Percentiles rank a stretch among this genome's conserved stretches.
Conservation (phyloP, 176 grass and related monocot species). For the Ensete ventricosum region DNA sequence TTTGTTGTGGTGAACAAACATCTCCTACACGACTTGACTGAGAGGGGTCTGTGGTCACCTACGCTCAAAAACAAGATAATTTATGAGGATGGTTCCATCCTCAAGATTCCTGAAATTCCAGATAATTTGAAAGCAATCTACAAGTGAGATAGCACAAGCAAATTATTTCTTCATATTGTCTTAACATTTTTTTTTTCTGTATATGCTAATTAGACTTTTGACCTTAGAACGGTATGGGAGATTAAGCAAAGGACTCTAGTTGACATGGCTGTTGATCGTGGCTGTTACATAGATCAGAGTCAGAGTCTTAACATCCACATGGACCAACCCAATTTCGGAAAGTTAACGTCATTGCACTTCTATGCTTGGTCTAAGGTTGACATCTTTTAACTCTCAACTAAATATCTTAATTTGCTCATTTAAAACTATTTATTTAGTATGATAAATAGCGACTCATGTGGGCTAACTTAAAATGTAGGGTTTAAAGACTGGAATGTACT, state of each 20-base stretch:
- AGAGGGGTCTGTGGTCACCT: conserved; percentile 86
- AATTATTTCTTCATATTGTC: background rate
- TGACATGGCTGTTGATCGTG: conserved; percentile 96
- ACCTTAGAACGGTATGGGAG: conserved; percentile 89
- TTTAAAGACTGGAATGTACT: conserved; percentile 99
- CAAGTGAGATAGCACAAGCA: conserved; percentile 41
- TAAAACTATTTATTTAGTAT: background rate
- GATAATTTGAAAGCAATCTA: conserved; percentile 92
- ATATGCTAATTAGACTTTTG: conserved; percentile 12
- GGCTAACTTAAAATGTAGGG: conserved; percentile 32
- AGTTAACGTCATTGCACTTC: conserved; percentile 90
- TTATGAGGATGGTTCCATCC: conserved; percentile 81
- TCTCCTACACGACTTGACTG: conserved; percentile 91
- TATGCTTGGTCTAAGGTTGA: conserved; percentile 95
- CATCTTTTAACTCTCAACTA: background rate
- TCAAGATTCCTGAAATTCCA: conserved; percentile 67
- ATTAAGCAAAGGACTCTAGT: conserved; percentile 98
- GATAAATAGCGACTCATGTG: background rate
- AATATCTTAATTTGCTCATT: background rate
- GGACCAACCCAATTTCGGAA: conserved; percentile 92
- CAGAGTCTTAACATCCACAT: conserved; percentile 98
- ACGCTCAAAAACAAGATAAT: conserved; percentile 86
- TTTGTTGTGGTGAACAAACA: conserved; percentile 99
- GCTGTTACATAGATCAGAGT: conserved; percentile 95
- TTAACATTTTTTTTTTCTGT: conserved; percentile 13